Conservation (phyloP, 257 asterid species). For the Leonotis leonurus region DNA sequence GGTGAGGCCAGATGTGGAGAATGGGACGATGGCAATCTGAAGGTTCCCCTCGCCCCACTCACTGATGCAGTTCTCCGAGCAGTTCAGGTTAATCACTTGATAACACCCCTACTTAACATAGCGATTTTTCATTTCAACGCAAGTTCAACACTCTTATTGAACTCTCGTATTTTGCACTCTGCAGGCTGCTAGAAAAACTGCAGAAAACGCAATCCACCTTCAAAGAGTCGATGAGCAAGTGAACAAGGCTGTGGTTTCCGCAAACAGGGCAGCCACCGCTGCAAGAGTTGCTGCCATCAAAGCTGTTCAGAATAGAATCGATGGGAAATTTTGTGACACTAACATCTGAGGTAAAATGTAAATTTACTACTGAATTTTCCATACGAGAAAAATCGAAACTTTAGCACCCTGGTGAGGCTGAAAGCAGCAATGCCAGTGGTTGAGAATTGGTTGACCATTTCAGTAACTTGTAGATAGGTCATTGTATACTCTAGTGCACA, state of each 20-base stretch:
- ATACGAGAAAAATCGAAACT: background rate
- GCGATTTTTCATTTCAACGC: background rate
- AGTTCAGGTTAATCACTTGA: conserved; percentile 44
- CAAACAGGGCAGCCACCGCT: conserved; percentile 80
- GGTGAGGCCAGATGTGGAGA: conserved; percentile 65
- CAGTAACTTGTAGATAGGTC: conserved; percentile 47
- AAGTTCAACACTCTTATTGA: background rate
- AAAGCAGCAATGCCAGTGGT: conserved; percentile 27
- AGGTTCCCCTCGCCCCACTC: conserved; percentile 21
- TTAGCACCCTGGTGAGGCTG: conserved; percentile 27
- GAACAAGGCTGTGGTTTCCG: conserved; percentile 68
- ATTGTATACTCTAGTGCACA: conserved; percentile 30
- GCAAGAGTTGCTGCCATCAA: conserved; percentile 92
- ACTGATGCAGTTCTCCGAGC: conserved; percentile 47
- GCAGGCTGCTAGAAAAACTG: conserved; percentile 78
- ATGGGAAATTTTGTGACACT: conserved; percentile 64
- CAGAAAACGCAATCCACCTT: conserved; percentile 50
- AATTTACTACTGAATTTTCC: conserved; percentile 20
- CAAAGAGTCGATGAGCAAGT: conserved; percentile 61
- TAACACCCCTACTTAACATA: background rate
- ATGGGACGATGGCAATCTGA: conserved; percentile 64
- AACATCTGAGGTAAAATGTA: conserved; percentile 31
- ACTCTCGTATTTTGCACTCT: background rate
- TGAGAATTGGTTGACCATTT: conserved; percentile 22
- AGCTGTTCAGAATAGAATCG: conserved; percentile 82